Evolutionary conservation across 352 stramenopile species (phyloP), one percentile per base, ranked within the genome.

Genomic region (Bremia lactucae): DNA sequence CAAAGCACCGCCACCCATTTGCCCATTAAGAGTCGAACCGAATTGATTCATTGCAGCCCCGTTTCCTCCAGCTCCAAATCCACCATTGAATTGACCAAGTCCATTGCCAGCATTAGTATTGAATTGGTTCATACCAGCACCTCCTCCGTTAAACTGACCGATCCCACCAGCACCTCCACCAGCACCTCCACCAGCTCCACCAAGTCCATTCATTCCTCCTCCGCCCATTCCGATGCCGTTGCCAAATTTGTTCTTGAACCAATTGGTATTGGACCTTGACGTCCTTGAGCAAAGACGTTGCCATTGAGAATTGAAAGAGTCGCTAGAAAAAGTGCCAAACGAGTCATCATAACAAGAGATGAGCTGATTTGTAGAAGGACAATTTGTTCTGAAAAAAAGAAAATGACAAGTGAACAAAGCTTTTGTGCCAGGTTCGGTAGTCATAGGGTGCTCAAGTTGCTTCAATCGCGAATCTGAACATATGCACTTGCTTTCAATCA

Each of bases 191-290:
- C 5, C 16, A 36, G 3, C 18, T 21, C 33, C 33, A 13, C 33
- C 33, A 15, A 38, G n/a, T 13, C 33, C 33, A 14, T 18, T 10
- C 7, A 36, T 36, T 36, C 29, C 29, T 7, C 42, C 42, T 9
- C 25, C 36, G 11, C 41, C 42, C 11, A 16, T 36, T 16, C 47
- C 47, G 9, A 23, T 14, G 13, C 35, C 33, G 31, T 31, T 34
- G 7, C 39, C 39, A 39, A 50, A 64, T 36, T 59, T 2, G 26
- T 4, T 35, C 50, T 38, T 6, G 36, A 42, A 8, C 43, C 43
- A 31, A 55, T 51, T 7, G 38, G 34, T 14, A 47, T 26, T 25
- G 46, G 36, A 8, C 49, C 37, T 15, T 50, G 55, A 6, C 49
- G 49, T 19, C 44, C 35, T 51, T 65, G 49, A 2, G 49, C 55